Percentiles rank a stretch among this genome's conserved stretches.
These are phyloP conservation scores for Aureobasidium pullulans DNA, from an alignment of 2,329 filamentous ascomycete genomes.

Conservation along the genomic window DNA sequence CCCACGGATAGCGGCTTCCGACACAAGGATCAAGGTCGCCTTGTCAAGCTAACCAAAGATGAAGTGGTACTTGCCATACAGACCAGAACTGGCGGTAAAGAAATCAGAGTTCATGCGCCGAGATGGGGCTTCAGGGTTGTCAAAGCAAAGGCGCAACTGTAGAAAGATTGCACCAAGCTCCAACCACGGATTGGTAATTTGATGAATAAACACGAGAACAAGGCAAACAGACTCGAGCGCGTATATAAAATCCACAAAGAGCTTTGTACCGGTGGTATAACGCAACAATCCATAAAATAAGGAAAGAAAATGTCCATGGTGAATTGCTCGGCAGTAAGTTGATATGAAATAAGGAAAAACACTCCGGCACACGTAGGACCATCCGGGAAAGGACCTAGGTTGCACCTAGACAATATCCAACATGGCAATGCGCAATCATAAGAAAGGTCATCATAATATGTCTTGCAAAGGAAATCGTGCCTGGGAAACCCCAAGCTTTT, in stretches of 20 bases:
- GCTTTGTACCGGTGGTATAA: neutral
- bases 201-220: neutral
- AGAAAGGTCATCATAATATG: neutral
- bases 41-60: conserved; percentile 45
- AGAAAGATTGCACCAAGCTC: neutral
- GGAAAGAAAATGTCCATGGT: neutral
- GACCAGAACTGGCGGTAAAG: conserved; percentile 30
- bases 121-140: conserved; percentile 50
- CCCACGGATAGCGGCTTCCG: conserved; percentile 55
- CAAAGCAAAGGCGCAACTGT: conserved; percentile 28
- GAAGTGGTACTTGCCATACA: conserved; percentile 54
- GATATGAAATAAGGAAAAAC: neutral
- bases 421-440: neutral
- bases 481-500: neutral
- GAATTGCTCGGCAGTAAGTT: neutral
- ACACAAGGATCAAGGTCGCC: conserved; percentile 51
- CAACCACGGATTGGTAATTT: neutral
- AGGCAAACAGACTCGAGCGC: neutral
- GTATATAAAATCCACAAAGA: neutral
- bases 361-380: neutral
- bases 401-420: neutral
- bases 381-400: neutral
- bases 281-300: neutral
- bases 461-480: neutral
- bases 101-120: conserved; percentile 54